Conservation (phyloP, 306 rosid genomes). For the Trifolium fragiferum region DNA sequence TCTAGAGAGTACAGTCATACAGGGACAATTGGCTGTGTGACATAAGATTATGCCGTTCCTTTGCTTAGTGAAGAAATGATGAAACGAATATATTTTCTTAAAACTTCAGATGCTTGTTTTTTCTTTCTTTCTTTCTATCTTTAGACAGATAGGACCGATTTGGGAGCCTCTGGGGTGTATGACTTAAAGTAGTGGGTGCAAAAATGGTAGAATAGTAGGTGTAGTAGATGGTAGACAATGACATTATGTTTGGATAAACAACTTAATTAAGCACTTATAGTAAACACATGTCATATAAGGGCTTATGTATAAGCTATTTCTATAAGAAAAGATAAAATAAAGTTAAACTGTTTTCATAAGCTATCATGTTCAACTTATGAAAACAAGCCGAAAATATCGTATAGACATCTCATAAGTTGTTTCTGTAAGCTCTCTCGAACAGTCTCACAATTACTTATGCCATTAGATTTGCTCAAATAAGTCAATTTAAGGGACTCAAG, state of each 20-base stretch:
- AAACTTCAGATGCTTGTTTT: not conserved
- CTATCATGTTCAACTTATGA: not conserved
- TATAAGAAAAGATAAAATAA: not conserved
- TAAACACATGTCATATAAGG: not conserved
- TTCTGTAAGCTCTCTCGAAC: not conserved
- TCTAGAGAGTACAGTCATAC: not conserved
- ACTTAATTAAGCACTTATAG: not conserved
- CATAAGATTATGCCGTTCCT: slow-evolving; percentile 7
- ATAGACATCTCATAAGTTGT: not conserved
- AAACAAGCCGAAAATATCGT: not conserved
- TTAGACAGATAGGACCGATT: not conserved
- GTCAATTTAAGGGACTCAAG: not conserved
- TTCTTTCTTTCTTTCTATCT: not conserved
- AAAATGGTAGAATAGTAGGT: not conserved
- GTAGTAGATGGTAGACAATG: not conserved
- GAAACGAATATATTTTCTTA: not conserved
- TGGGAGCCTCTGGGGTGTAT: not conserved
- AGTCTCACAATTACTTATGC: not conserved
- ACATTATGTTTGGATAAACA: not conserved
- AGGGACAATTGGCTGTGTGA: slow-evolving; percentile 6
- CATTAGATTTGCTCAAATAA: not conserved
- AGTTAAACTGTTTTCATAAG: not conserved
- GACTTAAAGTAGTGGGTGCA: not conserved
- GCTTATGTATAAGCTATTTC: not conserved
- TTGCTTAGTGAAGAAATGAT: not conserved